Percentiles rank a stretch among this genome's conserved stretches.
Evolutionary conservation across 139 green algal genomes (phyloP).

Genomic region (Tetradesmus obliquus): DNA sequence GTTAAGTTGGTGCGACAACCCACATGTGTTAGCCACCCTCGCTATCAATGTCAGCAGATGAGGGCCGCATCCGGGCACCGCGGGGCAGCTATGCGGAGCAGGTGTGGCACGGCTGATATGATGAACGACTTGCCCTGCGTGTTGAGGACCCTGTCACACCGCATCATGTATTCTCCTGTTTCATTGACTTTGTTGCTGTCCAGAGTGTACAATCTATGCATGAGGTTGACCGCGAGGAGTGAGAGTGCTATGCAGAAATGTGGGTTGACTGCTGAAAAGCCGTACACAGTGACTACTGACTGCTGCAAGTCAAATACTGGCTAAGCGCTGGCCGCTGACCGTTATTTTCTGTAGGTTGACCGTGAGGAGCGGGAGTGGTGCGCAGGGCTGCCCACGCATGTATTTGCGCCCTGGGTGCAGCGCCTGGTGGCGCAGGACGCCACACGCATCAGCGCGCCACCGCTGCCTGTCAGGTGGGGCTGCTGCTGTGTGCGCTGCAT

Average conservation of each 20-base stretch:
- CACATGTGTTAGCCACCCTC: too few relatives aligned
- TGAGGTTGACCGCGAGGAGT: too few relatives aligned
- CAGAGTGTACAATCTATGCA: too few relatives aligned
- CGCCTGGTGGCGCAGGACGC: conserved; percentile 53
- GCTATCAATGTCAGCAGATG: not conserved
- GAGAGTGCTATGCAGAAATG: too few relatives aligned
- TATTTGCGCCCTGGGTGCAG: conserved; percentile 76
- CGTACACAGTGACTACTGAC: too few relatives aligned
- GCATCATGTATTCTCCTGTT: too few relatives aligned
- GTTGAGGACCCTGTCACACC: too few relatives aligned
- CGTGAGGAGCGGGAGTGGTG: conserved; percentile 81
- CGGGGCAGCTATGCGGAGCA: conserved; percentile 89
- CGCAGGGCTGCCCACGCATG: conserved; percentile 70
- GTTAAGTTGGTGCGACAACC: not conserved
- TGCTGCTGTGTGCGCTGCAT: not conserved
- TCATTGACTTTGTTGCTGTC: too few relatives aligned
- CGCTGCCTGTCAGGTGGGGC: conserved; percentile 54
- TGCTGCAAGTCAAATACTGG: not conserved
- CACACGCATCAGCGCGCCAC: conserved; percentile 24
- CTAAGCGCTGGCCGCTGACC: not conserved
- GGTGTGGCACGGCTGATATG: not conserved
- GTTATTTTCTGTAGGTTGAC: conserved; percentile 52
- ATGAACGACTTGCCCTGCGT: too few relatives aligned
- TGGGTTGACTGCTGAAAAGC: not conserved
- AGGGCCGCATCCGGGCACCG: conserved; percentile 75